Evolutionary conservation across 768 basidiomycete genomes (phyloP).

Genomic region (Rhizopogon sp.): DNA sequence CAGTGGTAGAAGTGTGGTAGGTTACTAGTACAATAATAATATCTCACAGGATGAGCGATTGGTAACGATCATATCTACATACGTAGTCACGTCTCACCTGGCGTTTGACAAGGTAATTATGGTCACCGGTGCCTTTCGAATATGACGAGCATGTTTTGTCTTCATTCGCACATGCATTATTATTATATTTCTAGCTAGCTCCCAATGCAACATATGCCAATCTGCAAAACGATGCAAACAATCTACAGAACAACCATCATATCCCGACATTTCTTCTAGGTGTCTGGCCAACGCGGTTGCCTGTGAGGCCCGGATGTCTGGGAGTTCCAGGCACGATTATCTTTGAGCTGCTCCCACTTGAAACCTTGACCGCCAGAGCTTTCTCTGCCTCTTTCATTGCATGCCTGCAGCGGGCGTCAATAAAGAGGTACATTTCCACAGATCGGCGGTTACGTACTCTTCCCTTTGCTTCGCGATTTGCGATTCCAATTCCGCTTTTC

Average conservation of each 20-base stretch:
- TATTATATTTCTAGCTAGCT: not conserved
- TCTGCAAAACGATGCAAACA: conserved; percentile 2
- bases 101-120: not conserved
- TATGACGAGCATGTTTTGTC: not conserved
- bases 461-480: conserved; percentile 85
- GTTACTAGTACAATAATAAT: not conserved
- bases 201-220: not conserved
- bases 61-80: not conserved
- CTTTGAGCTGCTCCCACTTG: conserved; percentile 50
- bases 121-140: no score
- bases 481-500: conserved; percentile 84
- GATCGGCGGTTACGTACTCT: conserved; percentile 35
- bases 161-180: not conserved
- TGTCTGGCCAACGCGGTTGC: conserved; percentile 66
- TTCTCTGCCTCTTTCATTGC: conserved; percentile 63
- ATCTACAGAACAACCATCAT: conserved; percentile 24
- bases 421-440: not conserved
- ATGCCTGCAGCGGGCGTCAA: conserved; percentile 33
- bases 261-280: conserved; percentile 72
- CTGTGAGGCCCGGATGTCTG: conserved; percentile 61
- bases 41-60: not conserved
- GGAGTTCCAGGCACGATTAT: conserved; percentile 82
- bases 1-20: not conserved
- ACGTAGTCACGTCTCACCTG: not conserved
- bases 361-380: conserved; percentile 48